A percentile compares a stretch with the other conserved stretches of the same genome.
Evolutionary conservation across 257 asterid genomes (phyloP).

Genomic region (Henckelia pumila): DNA sequence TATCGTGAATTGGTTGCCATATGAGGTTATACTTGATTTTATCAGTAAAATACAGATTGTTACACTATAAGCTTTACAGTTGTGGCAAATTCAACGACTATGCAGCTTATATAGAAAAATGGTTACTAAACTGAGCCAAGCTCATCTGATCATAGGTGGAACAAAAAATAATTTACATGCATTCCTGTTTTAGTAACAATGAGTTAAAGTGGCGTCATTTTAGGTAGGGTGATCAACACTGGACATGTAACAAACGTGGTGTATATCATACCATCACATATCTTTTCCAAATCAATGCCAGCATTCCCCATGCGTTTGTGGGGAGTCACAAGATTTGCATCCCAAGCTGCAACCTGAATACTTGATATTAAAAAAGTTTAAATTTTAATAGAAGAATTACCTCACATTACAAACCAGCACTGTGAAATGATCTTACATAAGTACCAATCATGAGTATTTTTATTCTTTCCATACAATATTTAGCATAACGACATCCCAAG

Average conservation of each 20-base stretch:
- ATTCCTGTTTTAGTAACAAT: not conserved
- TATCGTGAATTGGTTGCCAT: constrained; percentile 2
- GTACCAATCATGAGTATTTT: not conserved
- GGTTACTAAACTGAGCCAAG: not conserved
- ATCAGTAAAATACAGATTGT: not conserved
- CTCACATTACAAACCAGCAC: not conserved
- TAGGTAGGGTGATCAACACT: not conserved
- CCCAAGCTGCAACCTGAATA: constrained; percentile 95
- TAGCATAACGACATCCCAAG: not conserved
- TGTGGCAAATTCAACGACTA: constrained; percentile 2
- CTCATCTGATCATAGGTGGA: not conserved
- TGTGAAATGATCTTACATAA: constrained; percentile 14
- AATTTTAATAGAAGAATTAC: not conserved
- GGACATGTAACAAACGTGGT: not conserved
- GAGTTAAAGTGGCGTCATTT: not conserved
- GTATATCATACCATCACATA: constrained; percentile 71
- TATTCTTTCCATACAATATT: not conserved
- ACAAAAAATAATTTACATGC: not conserved
- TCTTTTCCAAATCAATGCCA: constrained; percentile 56
- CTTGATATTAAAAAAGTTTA: not conserved
- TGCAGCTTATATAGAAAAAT: not conserved
- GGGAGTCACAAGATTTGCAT: constrained; percentile 94
- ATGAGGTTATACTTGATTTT: constrained; percentile 15
- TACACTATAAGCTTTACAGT: constrained; percentile 1
- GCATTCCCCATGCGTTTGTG: constrained; percentile 99